Evolutionary conservation across 768 basidiomycete genomes (phyloP), one percentile per base, ranked within the genome.

Genomic region (Obba rivulosa): DNA sequence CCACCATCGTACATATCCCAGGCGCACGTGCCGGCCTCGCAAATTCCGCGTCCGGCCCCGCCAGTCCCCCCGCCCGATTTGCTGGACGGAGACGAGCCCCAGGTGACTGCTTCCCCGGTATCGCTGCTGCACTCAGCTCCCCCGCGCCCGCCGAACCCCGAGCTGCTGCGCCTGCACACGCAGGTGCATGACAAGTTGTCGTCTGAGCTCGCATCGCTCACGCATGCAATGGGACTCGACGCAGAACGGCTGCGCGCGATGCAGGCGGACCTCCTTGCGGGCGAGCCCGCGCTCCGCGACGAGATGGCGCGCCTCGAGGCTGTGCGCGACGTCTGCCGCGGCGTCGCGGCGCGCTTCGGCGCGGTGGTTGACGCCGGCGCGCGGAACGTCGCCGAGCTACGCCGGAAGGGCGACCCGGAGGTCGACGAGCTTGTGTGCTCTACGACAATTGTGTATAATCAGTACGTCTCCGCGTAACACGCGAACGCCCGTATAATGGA

Each of bases 351-450:
- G 22, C 79, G 89, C 55, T 69, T 89, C 54, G 76, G 74, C 39
- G 75, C 61, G 44, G 78, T 81, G 8, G 81, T 97, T 5, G 65
- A 70, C 8, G 76, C 76, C 46, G 88, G 79, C 16, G 87, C 94
- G 62, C 70, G 76, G 46, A 84, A 88, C 60, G 73, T 96, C 22
- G 65, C 77, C 23, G 91, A 94, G 57, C 68, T 96, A 54, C 80
- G 83, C 54, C 72, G 80, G 51, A 87, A 86, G 66, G 92, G 89
- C 25, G 92, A 94, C 65, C 90, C 91, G 11, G 87, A 88, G 55
- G 92, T 98, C 9, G 96, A 99, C 67, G 96, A 99, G 71, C 77
- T 98, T 46, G 84, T 98, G 1, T 99, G 96, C 65, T 86, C 91
- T 23, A 95, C 91, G 10, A 90, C 81, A 23, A 97, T 99, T 44